A percentile compares a stretch with the other conserved stretches of the same genome.
These are phyloP conservation scores for Nidularia sp. DNA, from an alignment of 768 basidiomycete genomes.

Conservation along the genomic window DNA sequence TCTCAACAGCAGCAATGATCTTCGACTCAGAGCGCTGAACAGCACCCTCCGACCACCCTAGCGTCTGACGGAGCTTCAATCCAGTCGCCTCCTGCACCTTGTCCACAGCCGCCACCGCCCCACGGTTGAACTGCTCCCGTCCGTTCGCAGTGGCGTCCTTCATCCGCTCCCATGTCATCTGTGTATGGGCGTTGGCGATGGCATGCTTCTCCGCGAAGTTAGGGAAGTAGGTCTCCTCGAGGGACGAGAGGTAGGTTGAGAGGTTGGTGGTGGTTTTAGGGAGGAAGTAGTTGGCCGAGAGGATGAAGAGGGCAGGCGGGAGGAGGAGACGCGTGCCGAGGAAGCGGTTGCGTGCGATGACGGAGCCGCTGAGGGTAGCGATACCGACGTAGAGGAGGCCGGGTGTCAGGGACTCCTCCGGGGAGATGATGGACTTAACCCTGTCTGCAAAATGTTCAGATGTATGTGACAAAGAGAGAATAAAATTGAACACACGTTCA, in stretches of 20 bases:
- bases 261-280: constrained; percentile 78
- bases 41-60: constrained; percentile 35
- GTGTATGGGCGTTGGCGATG: constrained; percentile 54
- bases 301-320: constrained; percentile 69
- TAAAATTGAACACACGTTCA: constrained; percentile 62
- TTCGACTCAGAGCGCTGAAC: constrained; percentile 13
- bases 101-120: constrained; percentile 44
- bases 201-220: constrained; percentile 63
- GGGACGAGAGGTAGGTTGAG: constrained; percentile 52
- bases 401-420: constrained; percentile 80
- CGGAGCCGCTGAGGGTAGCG: constrained; percentile 82
- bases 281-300: constrained; percentile 79
- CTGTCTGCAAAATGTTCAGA: constrained; percentile 44
- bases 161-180: constrained; percentile 54
- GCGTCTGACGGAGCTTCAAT: constrained; percentile 59
- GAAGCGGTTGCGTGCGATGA: constrained; percentile 75
- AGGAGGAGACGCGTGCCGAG: constrained; percentile 67
- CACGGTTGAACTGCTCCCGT: constrained; percentile 35
- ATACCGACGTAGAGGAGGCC: constrained; percentile 90
- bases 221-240: constrained; percentile 75
- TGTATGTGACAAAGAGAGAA: neutral
- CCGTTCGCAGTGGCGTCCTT: constrained; percentile 48
- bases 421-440: constrained; percentile 77
- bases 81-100: constrained; percentile 69
- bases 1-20: constrained; percentile 16